phyloP scores from a whole-genome alignment of 768 basidiomycete genomes.

The Amylocystis lapponica region DNA sequence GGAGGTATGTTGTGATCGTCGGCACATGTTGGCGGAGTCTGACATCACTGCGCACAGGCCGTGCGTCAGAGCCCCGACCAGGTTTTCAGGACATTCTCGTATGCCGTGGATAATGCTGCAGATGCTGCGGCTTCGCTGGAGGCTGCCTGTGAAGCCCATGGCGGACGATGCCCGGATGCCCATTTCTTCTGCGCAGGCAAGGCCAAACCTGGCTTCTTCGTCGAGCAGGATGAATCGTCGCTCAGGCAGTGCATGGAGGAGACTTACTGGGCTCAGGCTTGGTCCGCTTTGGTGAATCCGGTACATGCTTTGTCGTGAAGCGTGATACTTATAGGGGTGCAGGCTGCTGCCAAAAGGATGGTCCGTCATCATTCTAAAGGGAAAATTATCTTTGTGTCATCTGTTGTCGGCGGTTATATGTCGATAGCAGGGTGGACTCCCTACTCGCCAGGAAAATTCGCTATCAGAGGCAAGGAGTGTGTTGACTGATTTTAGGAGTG shows the following conservation, averaged over 20 bases:
- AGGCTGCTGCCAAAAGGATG: constrained; percentile 69
- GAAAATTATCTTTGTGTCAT: constrained; percentile 74
- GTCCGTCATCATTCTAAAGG: constrained; percentile 49
- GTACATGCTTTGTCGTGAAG: no score
- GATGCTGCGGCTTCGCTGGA: constrained; percentile 57
- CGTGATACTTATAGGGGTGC: neutral
- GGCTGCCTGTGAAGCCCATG: constrained; percentile 47
- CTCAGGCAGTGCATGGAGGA: constrained; percentile 48
- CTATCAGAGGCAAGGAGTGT: constrained; percentile 70
- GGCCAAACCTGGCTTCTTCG: constrained; percentile 64
- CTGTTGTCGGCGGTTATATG: constrained; percentile 69
- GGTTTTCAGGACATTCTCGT: constrained; percentile 59
- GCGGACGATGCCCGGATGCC: constrained; percentile 62
- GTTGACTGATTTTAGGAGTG: neutral
- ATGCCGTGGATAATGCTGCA: constrained; percentile 47
- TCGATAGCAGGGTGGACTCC: constrained; percentile 71
- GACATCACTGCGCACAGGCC: constrained; percentile 40
- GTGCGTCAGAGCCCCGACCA: constrained; percentile 51
- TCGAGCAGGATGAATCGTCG: constrained; percentile 59
- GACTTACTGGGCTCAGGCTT: constrained; percentile 52
- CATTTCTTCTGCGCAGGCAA: constrained; percentile 77
- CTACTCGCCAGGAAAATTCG: constrained; percentile 82
- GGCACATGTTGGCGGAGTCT: neutral
- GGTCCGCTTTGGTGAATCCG: constrained; percentile 41
- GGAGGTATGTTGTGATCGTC: constrained; percentile 43